These are phyloP conservation scores for Chaetomium olivaceum DNA, from an alignment of 2,329 filamentous ascomycete species.

Conservation along the genomic window DNA sequence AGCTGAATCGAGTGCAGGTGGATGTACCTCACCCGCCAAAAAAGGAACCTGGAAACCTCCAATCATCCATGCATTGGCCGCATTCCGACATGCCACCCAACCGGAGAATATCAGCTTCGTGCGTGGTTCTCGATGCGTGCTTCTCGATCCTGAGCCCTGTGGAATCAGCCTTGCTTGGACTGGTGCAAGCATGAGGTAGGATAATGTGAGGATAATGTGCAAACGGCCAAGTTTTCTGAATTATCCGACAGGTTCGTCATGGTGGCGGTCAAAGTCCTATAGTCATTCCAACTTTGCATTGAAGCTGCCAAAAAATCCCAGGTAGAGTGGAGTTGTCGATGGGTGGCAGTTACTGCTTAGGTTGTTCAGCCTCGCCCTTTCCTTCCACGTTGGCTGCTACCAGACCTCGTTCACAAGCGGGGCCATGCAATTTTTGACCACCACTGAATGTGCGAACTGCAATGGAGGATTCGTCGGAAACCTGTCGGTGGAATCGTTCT, in stretches of 20 bases:
- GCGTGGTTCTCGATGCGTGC: too few relatives aligned
- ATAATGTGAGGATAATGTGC: not conserved
- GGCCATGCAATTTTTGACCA: not conserved
- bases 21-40: not conserved
- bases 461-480: not conserved
- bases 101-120: not conserved
- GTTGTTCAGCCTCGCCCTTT: not conserved
- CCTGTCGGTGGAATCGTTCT: not conserved
- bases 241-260: not conserved
- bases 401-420: not conserved
- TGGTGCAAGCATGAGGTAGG: not conserved
- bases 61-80: not conserved
- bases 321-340: not conserved
- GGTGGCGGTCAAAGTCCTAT: not conserved
- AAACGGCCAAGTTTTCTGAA: too few relatives aligned
- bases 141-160: not conserved
- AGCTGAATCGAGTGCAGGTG: not conserved
- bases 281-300: not conserved
- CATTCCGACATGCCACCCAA: not conserved
- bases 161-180: not conserved
- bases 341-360: not conserved
- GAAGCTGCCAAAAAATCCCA: not conserved
- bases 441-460: not conserved
- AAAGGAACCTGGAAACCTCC: conserved; percentile 2
- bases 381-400: not conserved